A percentile compares a stretch with the other conserved stretches of the same genome.
These are phyloP conservation scores for Marasmius sp. DNA, from an alignment of 1,284 basidiomycete species.

Conservation along the genomic window DNA sequence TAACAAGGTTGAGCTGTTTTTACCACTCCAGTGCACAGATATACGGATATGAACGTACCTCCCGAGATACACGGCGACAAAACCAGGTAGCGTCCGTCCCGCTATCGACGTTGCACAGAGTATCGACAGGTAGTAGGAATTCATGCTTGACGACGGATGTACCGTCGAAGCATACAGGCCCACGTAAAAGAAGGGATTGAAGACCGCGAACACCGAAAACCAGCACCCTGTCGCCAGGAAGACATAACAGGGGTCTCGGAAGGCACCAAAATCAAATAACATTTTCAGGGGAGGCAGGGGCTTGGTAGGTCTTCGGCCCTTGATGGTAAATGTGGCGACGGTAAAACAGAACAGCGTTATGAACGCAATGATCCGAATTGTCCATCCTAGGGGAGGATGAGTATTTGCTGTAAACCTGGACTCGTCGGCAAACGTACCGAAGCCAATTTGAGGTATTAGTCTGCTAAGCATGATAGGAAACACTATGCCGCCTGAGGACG, in stretches of 20 bases:
- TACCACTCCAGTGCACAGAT: not conserved
- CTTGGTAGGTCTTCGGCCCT: conserved; percentile 21
- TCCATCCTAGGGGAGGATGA: conserved; percentile 19
- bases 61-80: conserved; percentile 23
- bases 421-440: conserved; percentile 14
- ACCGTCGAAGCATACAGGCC: conserved; percentile 19
- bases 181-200: conserved; percentile 28
- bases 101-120: conserved; percentile 22
- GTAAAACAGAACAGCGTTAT: conserved; percentile 20
- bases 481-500: conserved; percentile 24
- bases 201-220: conserved; percentile 23
- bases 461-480: conserved; percentile 21
- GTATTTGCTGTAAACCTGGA: not conserved
- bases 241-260: conserved; percentile 21
- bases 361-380: conserved; percentile 23
- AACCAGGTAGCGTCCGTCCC: conserved; percentile 22
- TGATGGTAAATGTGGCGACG: conserved; percentile 21
- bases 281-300: conserved; percentile 21
- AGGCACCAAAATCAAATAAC: conserved; percentile 22
- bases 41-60: conserved; percentile 13
- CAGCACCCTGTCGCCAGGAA: conserved; percentile 22
- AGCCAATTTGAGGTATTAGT: conserved; percentile 19
- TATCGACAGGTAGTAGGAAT: conserved; percentile 24
- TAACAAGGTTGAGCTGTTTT: not conserved
- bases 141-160: conserved; percentile 16